Conservation (phyloP, 2,329 filamentous ascomycete species). For the Colletotrichum destructivum region DNA sequence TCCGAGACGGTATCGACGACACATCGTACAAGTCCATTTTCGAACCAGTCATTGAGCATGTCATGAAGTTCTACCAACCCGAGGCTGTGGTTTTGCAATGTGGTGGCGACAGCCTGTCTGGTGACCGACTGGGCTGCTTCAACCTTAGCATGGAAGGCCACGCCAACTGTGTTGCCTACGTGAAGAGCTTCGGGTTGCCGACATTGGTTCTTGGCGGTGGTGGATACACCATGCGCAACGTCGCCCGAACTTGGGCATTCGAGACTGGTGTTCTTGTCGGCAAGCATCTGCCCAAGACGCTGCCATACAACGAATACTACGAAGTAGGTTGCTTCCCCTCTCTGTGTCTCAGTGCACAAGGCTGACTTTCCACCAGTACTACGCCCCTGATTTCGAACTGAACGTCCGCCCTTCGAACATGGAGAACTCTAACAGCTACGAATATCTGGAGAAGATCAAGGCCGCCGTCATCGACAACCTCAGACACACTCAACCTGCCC, state of each 20-base stretch:
- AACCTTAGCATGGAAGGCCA: conserved; percentile 98
- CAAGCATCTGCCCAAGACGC: conserved; percentile 82
- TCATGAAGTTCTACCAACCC: conserved; percentile 90
- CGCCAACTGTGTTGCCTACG: conserved; percentile 92
- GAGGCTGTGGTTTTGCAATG: conserved; percentile 96
- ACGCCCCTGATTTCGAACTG: conserved; percentile 90
- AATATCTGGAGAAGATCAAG: conserved; percentile 87
- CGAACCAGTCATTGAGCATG: conserved; percentile 87
- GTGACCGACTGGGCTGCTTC: conserved; percentile 95
- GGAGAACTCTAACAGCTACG: conserved; percentile 89
- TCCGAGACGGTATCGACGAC: conserved; percentile 94
- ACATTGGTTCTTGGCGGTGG: conserved; percentile 95
- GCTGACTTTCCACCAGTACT: conserved; percentile 76
- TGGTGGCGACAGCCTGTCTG: conserved; percentile 93
- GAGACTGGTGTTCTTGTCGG: conserved; percentile 94
- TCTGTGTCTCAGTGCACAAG: background rate
- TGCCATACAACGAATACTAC: conserved; percentile 98
- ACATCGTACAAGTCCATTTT: conserved; percentile 92
- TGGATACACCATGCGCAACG: conserved; percentile 97
- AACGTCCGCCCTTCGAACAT: conserved; percentile 91
- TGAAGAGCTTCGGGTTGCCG: conserved; percentile 87
- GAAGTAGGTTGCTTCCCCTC: conserved; percentile 65
- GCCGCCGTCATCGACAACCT: conserved; percentile 88
- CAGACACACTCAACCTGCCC: conserved; percentile 86
- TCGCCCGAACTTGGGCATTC: conserved; percentile 96